Evolutionary conservation across 495 filamentous ascomycete genomes (phyloP).

Genomic region (Neurospora hispaniola): DNA sequence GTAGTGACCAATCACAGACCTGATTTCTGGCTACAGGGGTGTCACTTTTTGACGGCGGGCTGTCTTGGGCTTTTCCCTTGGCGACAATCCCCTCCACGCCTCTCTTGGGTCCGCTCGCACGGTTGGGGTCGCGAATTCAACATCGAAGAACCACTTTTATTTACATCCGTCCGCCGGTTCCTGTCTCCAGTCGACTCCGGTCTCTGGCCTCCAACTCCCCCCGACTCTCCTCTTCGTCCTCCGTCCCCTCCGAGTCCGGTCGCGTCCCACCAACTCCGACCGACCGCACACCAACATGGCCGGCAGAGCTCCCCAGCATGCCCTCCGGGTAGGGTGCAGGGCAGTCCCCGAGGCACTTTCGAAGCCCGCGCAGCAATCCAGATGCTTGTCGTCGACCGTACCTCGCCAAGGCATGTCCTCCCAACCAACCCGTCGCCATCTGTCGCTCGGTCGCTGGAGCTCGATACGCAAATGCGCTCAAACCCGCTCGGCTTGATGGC

Average conservation of each 20-base stretch:
- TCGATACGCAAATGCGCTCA: neutral
- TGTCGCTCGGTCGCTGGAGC: neutral
- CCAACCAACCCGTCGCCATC: neutral
- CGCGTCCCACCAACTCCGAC: slow-evolving; percentile 1
- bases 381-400: slow-evolving; percentile 16
- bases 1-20: neutral
- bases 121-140: neutral
- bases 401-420: slow-evolving; percentile 12
- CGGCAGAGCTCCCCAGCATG: slow-evolving; percentile 3
- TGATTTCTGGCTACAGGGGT: neutral
- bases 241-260: neutral
- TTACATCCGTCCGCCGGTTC: slow-evolving; percentile 2
- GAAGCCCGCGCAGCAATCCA: neutral
- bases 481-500: neutral
- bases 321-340: slow-evolving; percentile 14
- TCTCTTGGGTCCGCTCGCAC: neutral
- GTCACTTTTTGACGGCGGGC: neutral
- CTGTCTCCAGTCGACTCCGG: neutral
- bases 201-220: neutral
- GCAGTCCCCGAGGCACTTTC: slow-evolving; percentile 7
- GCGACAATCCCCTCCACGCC: neutral
- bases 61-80: neutral
- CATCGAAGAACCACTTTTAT: slow-evolving; percentile 3
- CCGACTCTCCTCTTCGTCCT: neutral
- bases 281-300: slow-evolving; percentile 11